These are phyloP conservation scores for Fusarium nygamai DNA, from an alignment of 2,329 filamentous ascomycete genomes.

Conservation along the genomic window DNA sequence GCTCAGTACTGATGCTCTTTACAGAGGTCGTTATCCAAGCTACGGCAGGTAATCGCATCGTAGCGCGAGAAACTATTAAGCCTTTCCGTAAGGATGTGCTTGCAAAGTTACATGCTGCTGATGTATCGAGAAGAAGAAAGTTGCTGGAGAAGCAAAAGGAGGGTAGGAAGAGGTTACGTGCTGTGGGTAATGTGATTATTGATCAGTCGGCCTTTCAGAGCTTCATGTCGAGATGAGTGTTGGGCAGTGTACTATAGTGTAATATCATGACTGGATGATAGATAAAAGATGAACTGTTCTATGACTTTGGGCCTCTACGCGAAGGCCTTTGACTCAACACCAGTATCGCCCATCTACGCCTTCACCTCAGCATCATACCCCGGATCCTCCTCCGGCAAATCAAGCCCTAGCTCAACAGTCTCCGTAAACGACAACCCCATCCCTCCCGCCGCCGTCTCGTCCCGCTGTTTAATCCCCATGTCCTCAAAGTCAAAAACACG, in stretches of 20 bases:
- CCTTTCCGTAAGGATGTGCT: conserved; percentile 96
- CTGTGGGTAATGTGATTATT: conserved; percentile 92
- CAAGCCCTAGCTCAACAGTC: conserved; percentile 51
- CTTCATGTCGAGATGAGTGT: conserved; percentile 79
- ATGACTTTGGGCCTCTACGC: background rate
- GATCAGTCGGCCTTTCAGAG: conserved; percentile 95
- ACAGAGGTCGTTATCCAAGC: conserved; percentile 92
- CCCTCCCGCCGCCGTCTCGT: conserved; percentile 49
- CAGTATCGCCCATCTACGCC: background rate
- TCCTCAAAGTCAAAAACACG: conserved; percentile 67
- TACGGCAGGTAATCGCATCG: conserved; percentile 80
- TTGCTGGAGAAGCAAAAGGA: conserved; percentile 97
- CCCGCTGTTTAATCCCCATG: conserved; percentile 57
- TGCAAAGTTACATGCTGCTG: conserved; percentile 90
- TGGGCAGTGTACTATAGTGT: conserved; percentile 31
- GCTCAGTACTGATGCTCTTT: background rate
- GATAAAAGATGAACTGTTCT: background rate
- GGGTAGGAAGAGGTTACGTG: conserved; percentile 85
- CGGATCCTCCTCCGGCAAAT: conserved; percentile 49
- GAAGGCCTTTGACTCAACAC: background rate
- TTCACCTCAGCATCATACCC: background rate
- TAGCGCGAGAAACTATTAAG: conserved; percentile 94
- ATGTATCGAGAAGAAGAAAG: conserved; percentile 84
- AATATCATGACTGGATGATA: conserved; percentile 21
- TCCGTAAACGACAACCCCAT: conserved; percentile 50